Base-by-base conservation (phyloP, 768 basidiomycete species). In the Boletales sp. region DNA sequence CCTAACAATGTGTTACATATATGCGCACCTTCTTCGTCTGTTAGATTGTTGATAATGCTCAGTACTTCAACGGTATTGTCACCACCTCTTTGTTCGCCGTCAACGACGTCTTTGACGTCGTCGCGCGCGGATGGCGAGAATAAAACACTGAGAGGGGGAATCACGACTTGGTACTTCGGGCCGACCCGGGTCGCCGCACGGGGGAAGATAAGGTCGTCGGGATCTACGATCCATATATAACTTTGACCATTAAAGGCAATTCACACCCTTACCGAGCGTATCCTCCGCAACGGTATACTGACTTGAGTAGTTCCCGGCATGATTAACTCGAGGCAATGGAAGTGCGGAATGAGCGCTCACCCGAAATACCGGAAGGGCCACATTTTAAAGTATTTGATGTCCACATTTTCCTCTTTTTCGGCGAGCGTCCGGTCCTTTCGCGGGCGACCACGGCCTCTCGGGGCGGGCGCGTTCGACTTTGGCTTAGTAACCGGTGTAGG, bases 311-410 rank as follows among this genome's bases (percentile, higher is more conserved):
- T 53, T 46, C 40, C 49, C 56, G 41, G 53, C 44, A 50, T 38
- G 45, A 14, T 53, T 35, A 40, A 37, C 30, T 46, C 19, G 17
- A 36, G 48, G 35, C 19, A 45, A 45, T 40, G 25, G 25, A 37
- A 13, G 35, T 19, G 32, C 32, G 8, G 36, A 37, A 49, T 34
- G 15, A 28, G 4, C 18, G 70, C 87, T 69, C 67, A 94, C 94
- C 94, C 94, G 68, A 98, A 98, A 72, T 99, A 99, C 49, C 96
- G 79, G 72, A 94, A 96, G 4, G 85, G 90, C 90, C 87, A 94
- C 84, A 86, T 86, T 67, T 86, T 90, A 72, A 81, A 93, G 69
- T 90, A 86, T 62, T 87, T 91, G 53, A 90, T 83, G 18, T 83
- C 78, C 50, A 86, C 71, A 53, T 78, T 87, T 68, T 87, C 87